Percentiles rank a stretch among this genome's conserved stretches.
Conservation (phyloP, 2,329 filamentous ascomycete species). For the Colletotrichum siamense region DNA sequence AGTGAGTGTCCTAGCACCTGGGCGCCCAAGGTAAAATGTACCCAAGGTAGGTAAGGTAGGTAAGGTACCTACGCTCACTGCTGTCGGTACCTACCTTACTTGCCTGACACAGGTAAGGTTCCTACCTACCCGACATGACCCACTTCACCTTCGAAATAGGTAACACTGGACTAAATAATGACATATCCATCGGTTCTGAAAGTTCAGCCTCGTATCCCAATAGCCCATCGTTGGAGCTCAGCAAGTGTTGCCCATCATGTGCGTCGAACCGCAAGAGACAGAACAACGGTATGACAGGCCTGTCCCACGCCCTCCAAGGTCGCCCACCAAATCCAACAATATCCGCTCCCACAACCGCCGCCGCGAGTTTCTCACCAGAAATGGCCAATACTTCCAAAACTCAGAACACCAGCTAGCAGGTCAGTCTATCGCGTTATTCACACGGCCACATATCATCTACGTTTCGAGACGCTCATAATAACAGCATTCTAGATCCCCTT, state of each 20-base stretch:
- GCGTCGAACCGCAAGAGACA: neutral
- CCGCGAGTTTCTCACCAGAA: constrained; percentile 74
- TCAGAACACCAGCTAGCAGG: constrained; percentile 62
- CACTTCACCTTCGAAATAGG: neutral
- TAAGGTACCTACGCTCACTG: neutral
- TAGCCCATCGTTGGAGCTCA: neutral
- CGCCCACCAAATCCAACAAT: constrained; percentile 44
- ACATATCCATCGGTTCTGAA: neutral
- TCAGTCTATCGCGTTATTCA: constrained; percentile 29
- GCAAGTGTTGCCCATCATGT: neutral
- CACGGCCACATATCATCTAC: neutral
- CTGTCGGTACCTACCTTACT: neutral
- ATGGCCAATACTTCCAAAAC: constrained; percentile 73
- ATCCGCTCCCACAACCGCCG: constrained; percentile 77
- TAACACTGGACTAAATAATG: neutral
- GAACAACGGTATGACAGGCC: constrained; percentile 36
- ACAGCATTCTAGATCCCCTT: constrained; percentile 64
- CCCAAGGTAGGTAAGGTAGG: neutral
- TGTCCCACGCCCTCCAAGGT: constrained; percentile 48
- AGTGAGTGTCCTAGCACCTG: neutral
- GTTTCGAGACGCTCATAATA: neutral
- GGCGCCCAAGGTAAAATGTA: neutral
- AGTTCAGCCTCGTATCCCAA: neutral
- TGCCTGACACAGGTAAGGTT: neutral
- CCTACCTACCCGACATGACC: neutral